A percentile compares a stretch with the other conserved stretches of the same genome.
Evolutionary conservation across 2,329 filamentous ascomycete species (phyloP).

Genomic region (Apiospora sp.): DNA sequence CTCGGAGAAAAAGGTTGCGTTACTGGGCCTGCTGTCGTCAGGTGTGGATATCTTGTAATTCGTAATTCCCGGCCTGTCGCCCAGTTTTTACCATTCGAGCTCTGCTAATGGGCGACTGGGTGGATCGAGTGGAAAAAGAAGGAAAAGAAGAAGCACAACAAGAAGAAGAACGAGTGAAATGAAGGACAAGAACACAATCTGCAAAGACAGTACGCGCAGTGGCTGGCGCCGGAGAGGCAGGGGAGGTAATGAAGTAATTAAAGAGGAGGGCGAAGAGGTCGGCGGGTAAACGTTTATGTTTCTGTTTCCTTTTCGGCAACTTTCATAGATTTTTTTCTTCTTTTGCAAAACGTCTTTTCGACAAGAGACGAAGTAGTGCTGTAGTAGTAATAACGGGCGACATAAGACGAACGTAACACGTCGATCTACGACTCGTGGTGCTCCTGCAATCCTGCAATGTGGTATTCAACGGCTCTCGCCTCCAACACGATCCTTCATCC

Average conservation of each 20-base stretch:
- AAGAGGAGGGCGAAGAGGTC: neutral
- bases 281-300: slow-evolving; percentile 5
- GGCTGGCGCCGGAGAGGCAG: slow-evolving; percentile 13
- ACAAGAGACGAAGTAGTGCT: neutral
- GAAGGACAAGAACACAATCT: neutral
- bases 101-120: slow-evolving; percentile 7
- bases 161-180: neutral
- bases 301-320: neutral
- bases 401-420: neutral
- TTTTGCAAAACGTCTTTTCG: neutral
- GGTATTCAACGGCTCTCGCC: neutral
- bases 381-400: neutral
- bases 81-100: slow-evolving; percentile 9
- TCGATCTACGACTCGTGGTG: neutral
- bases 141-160: neutral
- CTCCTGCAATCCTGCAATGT: neutral
- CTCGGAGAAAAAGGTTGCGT: neutral
- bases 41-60: neutral
- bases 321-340: neutral
- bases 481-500: neutral
- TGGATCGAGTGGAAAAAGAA: neutral
- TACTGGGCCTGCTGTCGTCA: neutral
- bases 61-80: neutral
- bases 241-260: neutral
- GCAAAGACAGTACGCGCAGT: neutral